Conservation (phyloP, 768 basidiomycete species). For the Leccinum aurantiacum region DNA sequence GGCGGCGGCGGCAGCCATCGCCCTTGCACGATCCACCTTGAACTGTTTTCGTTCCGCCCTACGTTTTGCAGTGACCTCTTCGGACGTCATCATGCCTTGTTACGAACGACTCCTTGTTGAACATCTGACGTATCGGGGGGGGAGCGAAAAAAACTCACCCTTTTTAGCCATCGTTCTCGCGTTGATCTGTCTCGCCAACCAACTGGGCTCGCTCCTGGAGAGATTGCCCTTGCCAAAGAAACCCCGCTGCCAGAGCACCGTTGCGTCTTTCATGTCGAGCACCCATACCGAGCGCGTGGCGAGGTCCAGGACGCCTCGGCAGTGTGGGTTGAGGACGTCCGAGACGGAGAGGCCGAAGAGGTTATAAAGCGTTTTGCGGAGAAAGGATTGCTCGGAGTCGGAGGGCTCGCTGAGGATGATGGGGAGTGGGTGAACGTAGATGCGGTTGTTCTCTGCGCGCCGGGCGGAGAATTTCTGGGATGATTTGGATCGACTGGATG, state of each 20-base stretch:
- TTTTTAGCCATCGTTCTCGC: conserved; percentile 50
- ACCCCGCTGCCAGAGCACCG: conserved; percentile 80
- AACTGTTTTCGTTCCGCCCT: conserved; percentile 88
- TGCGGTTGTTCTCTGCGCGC: conserved; percentile 61
- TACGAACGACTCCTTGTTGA: not conserved
- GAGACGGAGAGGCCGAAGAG: conserved; percentile 58
- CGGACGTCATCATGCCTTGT: conserved; percentile 61
- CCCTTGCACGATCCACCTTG: conserved; percentile 88
- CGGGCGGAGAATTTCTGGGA: conserved; percentile 51
- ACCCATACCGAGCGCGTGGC: conserved; percentile 90
- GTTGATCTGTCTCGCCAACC: conserved; percentile 81
- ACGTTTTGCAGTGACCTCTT: conserved; percentile 87
- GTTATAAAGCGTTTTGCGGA: conserved; percentile 45
- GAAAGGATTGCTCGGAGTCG: conserved; percentile 39
- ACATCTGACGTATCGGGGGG: not conserved
- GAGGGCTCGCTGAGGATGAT: conserved; percentile 44
- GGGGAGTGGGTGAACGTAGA: conserved; percentile 75
- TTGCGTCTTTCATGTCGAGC: conserved; percentile 56
- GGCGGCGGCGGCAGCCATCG: conserved; percentile 78
- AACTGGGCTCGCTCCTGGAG: conserved; percentile 92
- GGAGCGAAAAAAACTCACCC: conserved; percentile 42
- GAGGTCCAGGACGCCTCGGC: conserved; percentile 74
- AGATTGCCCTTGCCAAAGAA: conserved; percentile 98
- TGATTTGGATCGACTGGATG: conserved; percentile 38
- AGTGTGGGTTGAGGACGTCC: conserved; percentile 68